phyloP scores from a whole-genome alignment of 1,284 basidiomycete genomes.

The Uromyces viciae-fabae region DNA sequence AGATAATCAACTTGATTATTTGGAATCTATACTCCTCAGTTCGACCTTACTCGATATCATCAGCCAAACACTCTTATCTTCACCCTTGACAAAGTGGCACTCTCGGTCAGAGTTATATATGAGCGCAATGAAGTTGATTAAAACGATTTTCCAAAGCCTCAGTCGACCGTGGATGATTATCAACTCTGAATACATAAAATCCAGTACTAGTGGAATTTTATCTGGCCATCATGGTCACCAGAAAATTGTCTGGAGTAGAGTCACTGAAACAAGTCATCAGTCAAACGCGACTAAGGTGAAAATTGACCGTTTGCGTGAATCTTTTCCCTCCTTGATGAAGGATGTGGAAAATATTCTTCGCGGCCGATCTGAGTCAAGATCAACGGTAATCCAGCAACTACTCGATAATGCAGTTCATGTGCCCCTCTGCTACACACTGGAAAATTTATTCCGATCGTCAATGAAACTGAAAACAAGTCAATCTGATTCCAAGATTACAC shows the following conservation, averaged over 20 bases:
- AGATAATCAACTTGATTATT: neutral
- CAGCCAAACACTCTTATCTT: conserved; percentile 6
- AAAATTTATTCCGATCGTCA: neutral
- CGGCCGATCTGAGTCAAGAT: neutral
- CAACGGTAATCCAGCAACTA: neutral
- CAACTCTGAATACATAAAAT: conserved; percentile 9
- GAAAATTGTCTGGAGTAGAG: neutral
- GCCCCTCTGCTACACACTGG: conserved; percentile 6
- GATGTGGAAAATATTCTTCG: conserved; percentile 1
- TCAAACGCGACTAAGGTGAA: neutral
- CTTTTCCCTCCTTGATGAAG: neutral
- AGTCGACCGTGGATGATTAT: neutral
- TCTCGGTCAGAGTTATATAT: neutral
- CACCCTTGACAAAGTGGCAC: conserved; percentile 3
- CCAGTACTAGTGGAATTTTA: neutral
- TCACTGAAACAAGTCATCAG: neutral
- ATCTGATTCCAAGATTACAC: neutral
- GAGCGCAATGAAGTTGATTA: neutral
- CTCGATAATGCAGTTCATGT: neutral
- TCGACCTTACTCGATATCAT: conserved; percentile 17
- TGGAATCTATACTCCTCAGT: conserved; percentile 10
- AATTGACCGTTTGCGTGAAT: neutral
- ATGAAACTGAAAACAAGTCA: conserved; percentile 1
- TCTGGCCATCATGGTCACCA: neutral
- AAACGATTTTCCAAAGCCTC: neutral